Percentiles rank a stretch among this genome's conserved stretches.
Conservation (phyloP, 2,329 filamentous ascomycete genomes). For the Xylariaceae sp. region DNA sequence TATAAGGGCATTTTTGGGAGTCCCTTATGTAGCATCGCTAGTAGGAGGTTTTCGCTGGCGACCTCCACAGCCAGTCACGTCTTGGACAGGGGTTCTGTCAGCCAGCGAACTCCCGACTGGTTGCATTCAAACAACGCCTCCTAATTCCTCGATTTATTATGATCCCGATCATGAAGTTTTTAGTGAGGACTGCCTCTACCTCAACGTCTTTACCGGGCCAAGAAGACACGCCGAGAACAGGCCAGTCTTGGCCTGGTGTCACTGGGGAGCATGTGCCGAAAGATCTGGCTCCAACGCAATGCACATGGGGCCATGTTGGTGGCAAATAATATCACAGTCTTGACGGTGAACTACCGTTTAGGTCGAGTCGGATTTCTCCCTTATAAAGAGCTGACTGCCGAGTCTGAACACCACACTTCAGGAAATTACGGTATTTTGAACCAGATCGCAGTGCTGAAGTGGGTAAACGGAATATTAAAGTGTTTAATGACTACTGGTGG, state of each 20-base stretch:
- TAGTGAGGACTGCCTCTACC: constrained; percentile 13
- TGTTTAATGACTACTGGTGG: constrained; percentile 12
- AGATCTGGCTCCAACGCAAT: constrained; percentile 9
- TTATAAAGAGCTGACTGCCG: constrained; percentile 10
- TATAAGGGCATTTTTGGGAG: constrained; percentile 8
- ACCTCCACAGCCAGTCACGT: constrained; percentile 3
- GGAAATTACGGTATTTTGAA: constrained; percentile 16
- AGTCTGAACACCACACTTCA: constrained; percentile 9
- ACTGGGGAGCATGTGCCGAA: constrained; percentile 14
- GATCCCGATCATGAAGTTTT: constrained; percentile 3
- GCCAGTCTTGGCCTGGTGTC: constrained; percentile 14
- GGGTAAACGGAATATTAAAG: constrained; percentile 13
- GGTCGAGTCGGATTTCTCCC: constrained; percentile 13
- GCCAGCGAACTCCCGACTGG: constrained; percentile 1
- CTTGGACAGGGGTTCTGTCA: constrained; percentile 8
- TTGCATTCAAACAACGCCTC: constrained; percentile 2
- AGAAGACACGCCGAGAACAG: constrained; percentile 1
- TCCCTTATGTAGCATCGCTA: constrained; percentile 11
- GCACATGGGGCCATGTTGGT: constrained; percentile 9
- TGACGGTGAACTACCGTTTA: constrained; percentile 14
- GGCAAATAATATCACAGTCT: constrained; percentile 8
- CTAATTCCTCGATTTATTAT: constrained; percentile 6
- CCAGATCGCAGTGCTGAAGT: constrained; percentile 10
- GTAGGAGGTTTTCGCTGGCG: constrained; percentile 11
- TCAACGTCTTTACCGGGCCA: constrained; percentile 12